Conservation (phyloP, 148 eudicot genomes). For the Talinum fruticosum region DNA sequence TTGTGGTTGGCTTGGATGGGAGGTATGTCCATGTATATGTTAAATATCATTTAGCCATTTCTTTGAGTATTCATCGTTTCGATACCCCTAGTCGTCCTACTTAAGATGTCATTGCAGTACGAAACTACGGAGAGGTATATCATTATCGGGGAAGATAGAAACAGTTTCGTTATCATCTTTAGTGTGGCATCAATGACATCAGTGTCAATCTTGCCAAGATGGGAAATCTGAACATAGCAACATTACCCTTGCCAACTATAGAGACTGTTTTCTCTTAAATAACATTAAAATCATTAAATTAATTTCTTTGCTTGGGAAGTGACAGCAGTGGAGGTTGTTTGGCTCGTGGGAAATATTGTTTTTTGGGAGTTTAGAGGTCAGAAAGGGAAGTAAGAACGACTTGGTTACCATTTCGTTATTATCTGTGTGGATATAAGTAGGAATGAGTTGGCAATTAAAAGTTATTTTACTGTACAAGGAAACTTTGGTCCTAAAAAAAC, state of each 20-base stretch:
- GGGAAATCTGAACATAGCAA: too few relatives aligned
- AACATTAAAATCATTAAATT: background rate
- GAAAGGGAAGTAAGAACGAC: background rate
- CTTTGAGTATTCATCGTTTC: background rate
- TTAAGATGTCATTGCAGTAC: too few relatives aligned
- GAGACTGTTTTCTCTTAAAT: background rate
- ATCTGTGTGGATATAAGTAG: background rate
- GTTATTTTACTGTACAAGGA: too few relatives aligned
- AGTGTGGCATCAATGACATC: too few relatives aligned
- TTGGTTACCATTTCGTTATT: background rate
- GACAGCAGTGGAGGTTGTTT: background rate
- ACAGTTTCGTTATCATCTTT: too few relatives aligned
- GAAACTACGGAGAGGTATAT: too few relatives aligned
- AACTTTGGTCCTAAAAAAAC: too few relatives aligned
- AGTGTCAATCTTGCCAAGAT: too few relatives aligned
- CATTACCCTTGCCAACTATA: background rate
- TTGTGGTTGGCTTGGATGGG: constrained; percentile 84
- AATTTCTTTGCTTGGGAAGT: too few relatives aligned
- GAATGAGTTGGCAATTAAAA: background rate
- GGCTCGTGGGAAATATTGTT: background rate
- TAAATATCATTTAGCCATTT: background rate
- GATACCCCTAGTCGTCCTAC: too few relatives aligned
- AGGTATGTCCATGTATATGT: constrained; percentile 45
- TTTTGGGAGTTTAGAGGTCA: background rate
- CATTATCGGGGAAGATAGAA: too few relatives aligned